Conservation (phyloP, 805 yeast species). For the Pichia rugopelliculosa region DNA sequence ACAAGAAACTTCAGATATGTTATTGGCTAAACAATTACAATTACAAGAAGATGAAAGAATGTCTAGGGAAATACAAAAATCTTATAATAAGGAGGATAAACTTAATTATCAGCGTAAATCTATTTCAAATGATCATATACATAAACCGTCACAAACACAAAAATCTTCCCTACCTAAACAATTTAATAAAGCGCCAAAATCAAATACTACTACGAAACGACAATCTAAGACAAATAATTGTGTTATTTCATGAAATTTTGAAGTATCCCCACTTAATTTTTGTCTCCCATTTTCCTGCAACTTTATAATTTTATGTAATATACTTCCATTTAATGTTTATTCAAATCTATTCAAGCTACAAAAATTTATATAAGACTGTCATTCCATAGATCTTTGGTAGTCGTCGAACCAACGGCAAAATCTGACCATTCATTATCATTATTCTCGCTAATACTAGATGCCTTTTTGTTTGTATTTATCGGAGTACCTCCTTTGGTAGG, state of each 20-base stretch:
- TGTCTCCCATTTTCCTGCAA: too few relatives aligned
- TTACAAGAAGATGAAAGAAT: conserved; percentile 26
- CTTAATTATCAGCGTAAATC: not conserved
- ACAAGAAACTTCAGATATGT: conserved; percentile 16
- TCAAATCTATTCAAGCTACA: not conserved
- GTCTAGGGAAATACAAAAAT: conserved; percentile 23
- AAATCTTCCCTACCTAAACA: not conserved
- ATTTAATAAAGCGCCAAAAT: not conserved
- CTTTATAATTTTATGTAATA: too few relatives aligned
- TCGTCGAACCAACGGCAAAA: conserved; percentile 9
- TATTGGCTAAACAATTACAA: conserved; percentile 27
- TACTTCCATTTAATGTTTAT: not conserved
- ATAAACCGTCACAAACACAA: not conserved
- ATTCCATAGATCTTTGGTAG: conserved; percentile 8
- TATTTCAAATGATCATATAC: not conserved
- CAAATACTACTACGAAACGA: not conserved
- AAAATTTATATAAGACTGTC: conserved; percentile 9
- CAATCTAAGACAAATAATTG: not conserved
- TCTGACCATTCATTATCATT: conserved; percentile 13
- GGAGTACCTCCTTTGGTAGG: not conserved
- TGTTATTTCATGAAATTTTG: not conserved
- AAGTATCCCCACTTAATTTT: not conserved
- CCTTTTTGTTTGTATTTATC: not conserved
- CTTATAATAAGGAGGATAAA: conserved; percentile 10
- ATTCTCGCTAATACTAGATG: not conserved